Evolutionary conservation across 371 early-diverging fungal genomes (phyloP).

Genomic region (Actinomortierella ambigua): DNA sequence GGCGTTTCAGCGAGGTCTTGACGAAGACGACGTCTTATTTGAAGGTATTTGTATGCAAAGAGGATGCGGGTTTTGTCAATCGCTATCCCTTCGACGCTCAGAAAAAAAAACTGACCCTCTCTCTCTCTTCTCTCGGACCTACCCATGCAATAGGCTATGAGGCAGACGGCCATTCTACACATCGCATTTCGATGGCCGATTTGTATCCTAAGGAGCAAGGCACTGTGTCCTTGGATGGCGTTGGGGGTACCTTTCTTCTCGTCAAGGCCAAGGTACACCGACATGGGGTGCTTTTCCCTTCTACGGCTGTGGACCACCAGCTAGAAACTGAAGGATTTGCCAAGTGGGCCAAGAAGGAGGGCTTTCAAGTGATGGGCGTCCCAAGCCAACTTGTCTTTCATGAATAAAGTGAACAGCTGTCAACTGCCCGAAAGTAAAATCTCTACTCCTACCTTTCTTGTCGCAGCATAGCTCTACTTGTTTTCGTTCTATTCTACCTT

Average conservation of each 20-base stretch:
- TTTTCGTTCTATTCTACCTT: too few relatives aligned
- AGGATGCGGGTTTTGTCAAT: too few relatives aligned
- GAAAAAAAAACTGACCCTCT: not conserved
- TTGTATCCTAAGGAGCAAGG: conserved; percentile 29
- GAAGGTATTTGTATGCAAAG: too few relatives aligned
- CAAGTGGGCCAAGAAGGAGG: conserved; percentile 70
- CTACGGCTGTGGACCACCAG: conserved; percentile 62
- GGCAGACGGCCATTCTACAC: conserved; percentile 22
- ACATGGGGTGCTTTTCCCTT: conserved; percentile 67
- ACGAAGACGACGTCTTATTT: conserved; percentile 49
- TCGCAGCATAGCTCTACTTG: too few relatives aligned
- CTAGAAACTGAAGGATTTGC: conserved; percentile 82
- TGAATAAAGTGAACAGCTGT: too few relatives aligned
- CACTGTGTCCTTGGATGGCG: conserved; percentile 63
- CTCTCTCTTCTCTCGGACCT: not conserved
- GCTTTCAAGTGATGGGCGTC: conserved; percentile 64
- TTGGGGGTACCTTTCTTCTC: conserved; percentile 69
- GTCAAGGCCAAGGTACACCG: conserved; percentile 74
- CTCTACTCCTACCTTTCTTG: too few relatives aligned
- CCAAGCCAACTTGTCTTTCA: conserved; percentile 64
- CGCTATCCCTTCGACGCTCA: not conserved
- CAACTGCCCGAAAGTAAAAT: too few relatives aligned
- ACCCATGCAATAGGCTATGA: conserved; percentile 18
- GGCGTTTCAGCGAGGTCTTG: conserved; percentile 56
- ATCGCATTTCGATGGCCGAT: conserved; percentile 53